These are phyloP conservation scores for Flaveria brownii DNA, from an alignment of 129 eudicot species.

Conservation along the genomic window DNA sequence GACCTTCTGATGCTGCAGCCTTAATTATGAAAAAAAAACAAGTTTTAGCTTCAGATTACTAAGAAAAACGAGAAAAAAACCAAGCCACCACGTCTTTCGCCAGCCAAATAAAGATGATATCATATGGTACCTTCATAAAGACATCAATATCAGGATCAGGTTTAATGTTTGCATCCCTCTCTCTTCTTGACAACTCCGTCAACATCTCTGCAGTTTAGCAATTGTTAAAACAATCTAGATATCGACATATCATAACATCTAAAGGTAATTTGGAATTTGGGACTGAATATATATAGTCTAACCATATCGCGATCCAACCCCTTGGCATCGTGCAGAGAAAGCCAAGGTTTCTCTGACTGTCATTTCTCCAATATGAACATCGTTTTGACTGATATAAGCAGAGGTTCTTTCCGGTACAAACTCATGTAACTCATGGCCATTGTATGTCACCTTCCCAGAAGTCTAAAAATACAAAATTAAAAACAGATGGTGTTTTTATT, in stretches of 20 bases:
- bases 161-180: constrained; percentile 69
- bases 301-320: constrained; percentile 91
- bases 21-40: constrained; percentile 23
- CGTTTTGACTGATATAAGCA: constrained; percentile 83
- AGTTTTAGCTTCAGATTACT: neutral
- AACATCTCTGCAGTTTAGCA: constrained; percentile 63
- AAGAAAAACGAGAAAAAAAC: neutral
- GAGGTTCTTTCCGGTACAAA: constrained; percentile 91
- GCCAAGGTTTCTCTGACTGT: constrained; percentile 90
- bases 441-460: constrained; percentile 73
- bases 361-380: constrained; percentile 89
- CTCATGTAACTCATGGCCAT: constrained; percentile 71
- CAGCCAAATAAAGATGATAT: neutral
- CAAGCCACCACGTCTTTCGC: no score
- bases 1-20: constrained; percentile 76
- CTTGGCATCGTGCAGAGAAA: constrained; percentile 87
- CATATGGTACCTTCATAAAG: constrained; percentile 66
- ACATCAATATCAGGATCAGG: constrained; percentile 89
- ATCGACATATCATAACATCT: neutral
- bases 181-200: constrained; percentile 82
- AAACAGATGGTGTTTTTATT: neutral
- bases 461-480: constrained; percentile 35
- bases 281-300: constrained; percentile 16
- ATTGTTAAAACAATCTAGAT: neutral
- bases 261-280: neutral